These are phyloP conservation scores for Letharia lupina DNA, from an alignment of 495 filamentous ascomycete genomes.

Conservation along the genomic window DNA sequence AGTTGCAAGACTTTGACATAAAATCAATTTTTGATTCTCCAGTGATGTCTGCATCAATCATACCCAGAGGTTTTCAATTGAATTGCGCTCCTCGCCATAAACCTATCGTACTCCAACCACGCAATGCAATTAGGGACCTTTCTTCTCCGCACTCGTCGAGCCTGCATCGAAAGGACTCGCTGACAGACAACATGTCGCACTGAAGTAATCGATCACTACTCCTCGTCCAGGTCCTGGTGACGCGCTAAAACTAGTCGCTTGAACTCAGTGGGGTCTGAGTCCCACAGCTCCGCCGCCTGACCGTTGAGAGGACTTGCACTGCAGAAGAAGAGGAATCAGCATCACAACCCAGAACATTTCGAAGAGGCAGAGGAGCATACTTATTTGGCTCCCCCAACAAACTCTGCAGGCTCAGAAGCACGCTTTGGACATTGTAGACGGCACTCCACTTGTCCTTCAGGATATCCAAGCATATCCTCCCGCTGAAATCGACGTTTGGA, in stretches of 20 bases:
- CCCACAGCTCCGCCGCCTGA: slow-evolving; percentile 94
- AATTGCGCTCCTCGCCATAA: neutral
- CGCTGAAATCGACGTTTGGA: slow-evolving; percentile 88
- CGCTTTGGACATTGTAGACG: slow-evolving; percentile 88
- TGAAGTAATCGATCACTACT: slow-evolving; percentile 3
- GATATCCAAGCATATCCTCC: slow-evolving; percentile 91
- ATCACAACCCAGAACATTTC: neutral
- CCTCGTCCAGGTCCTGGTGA: slow-evolving; percentile 53
- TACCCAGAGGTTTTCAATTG: neutral
- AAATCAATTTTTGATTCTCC: neutral
- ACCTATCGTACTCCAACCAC: neutral
- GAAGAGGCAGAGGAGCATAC: slow-evolving; percentile 43
- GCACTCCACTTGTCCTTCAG: slow-evolving; percentile 97
- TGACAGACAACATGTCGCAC: neutral
- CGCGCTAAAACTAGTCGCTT: slow-evolving; percentile 62
- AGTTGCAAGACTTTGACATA: neutral
- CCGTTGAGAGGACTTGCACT: slow-evolving; percentile 93
- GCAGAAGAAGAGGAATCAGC: neutral
- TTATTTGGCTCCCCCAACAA: slow-evolving; percentile 96
- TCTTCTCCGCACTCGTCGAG: neutral
- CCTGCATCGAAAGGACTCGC: neutral
- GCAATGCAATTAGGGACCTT: neutral
- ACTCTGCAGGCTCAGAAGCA: slow-evolving; percentile 89
- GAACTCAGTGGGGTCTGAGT: slow-evolving; percentile 78
- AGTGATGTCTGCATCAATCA: neutral